Evolutionary conservation across 1,139 yeast species (phyloP).

Genomic region (Pichia inconspicua): DNA sequence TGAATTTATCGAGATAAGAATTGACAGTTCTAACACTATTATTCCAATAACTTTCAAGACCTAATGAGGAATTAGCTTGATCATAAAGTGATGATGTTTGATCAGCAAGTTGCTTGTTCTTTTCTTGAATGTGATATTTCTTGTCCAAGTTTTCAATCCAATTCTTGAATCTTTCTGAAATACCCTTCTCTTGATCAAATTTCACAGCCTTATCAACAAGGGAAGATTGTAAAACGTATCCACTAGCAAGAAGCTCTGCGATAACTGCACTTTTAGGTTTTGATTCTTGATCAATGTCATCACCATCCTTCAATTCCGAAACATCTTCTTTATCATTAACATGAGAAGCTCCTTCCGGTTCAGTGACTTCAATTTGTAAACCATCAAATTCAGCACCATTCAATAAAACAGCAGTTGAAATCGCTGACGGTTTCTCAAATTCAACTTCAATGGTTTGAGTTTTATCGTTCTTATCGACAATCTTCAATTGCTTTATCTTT

Average conservation of each 20-base stretch:
- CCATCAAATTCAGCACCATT: constrained; percentile 72
- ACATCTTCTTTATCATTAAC: constrained; percentile 6
- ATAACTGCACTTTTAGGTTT: constrained; percentile 71
- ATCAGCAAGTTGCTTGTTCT: constrained; percentile 32
- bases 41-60: constrained; percentile 30
- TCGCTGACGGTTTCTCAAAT: constrained; percentile 55
- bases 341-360: constrained; percentile 11
- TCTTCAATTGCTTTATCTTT: constrained; percentile 41
- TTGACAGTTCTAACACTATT: constrained; percentile 32
- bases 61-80: constrained; percentile 33
- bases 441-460: constrained; percentile 40
- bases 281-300: constrained; percentile 62
- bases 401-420: constrained; percentile 63
- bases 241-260: constrained; percentile 69
- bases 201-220: constrained; percentile 52
- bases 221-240: constrained; percentile 59
- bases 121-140: constrained; percentile 52
- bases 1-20: constrained; percentile 41
- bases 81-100: constrained; percentile 16
- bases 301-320: constrained; percentile 9
- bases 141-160: constrained; percentile 50
- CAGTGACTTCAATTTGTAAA: constrained; percentile 17
- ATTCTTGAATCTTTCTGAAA: constrained; percentile 45
- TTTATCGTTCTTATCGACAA: constrained; percentile 29
- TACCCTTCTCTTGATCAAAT: constrained; percentile 60